Conservation (phyloP, 306 rosid species). For the Sindora glabra region DNA sequence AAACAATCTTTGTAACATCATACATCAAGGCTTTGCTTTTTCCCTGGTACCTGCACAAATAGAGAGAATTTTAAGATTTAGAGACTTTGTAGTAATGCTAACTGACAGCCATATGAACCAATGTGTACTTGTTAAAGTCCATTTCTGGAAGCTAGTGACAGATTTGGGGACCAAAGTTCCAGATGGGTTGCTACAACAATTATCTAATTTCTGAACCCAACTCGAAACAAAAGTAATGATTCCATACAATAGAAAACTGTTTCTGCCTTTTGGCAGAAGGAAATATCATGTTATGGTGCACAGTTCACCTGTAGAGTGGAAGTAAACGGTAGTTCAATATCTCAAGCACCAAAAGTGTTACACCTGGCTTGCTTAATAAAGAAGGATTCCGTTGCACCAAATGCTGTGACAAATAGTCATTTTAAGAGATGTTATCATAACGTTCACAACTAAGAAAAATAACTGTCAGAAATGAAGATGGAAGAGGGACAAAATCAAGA, state of each 20-base stretch:
- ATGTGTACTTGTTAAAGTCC: slow-evolving; percentile 1
- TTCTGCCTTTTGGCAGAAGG: not conserved
- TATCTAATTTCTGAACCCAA: not conserved
- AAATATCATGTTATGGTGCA: not conserved
- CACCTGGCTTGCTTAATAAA: slow-evolving; percentile 88
- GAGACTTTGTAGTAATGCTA: slow-evolving; percentile 13
- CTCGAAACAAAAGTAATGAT: not conserved
- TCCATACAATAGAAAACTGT: not conserved
- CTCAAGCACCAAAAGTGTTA: slow-evolving; percentile 91
- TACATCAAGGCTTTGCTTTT: slow-evolving; percentile 95
- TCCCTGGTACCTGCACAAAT: slow-evolving; percentile 72
- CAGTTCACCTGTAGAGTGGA: slow-evolving; percentile 83
- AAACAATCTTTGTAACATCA: slow-evolving; percentile 89
- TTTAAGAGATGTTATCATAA: slow-evolving; percentile 9
- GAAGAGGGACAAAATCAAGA: not conserved
- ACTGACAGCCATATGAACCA: not conserved
- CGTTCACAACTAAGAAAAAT: not conserved
- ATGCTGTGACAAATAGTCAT: slow-evolving; percentile 47
- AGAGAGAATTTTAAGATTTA: slow-evolving; percentile 11
- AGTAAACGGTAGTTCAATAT: slow-evolving; percentile 92
- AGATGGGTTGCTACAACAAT: not conserved
- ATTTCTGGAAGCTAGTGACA: slow-evolving; percentile 1
- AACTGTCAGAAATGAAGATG: not conserved
- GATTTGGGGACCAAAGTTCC: not conserved
- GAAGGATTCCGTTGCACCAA: slow-evolving; percentile 74